Conservation (phyloP, 1,284 basidiomycete species). For the Cutaneotrichosporon dermatis region DNA sequence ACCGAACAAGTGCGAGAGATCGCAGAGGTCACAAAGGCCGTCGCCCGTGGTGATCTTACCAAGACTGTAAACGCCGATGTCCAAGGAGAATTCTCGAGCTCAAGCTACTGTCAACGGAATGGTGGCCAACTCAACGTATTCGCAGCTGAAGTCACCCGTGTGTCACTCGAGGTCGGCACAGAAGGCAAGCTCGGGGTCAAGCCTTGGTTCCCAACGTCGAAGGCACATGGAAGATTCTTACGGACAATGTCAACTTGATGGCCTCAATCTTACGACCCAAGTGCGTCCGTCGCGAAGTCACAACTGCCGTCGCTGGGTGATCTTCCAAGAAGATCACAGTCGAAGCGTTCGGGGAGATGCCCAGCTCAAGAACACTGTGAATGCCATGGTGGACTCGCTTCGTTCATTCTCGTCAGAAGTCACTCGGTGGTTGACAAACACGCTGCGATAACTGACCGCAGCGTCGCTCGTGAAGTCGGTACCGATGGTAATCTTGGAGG, state of each 20-base stretch:
- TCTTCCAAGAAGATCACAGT: conserved; percentile 85
- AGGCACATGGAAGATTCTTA: conserved; percentile 89
- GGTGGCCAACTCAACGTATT: conserved; percentile 53
- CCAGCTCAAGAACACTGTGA: conserved; percentile 63
- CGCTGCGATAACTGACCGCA: conserved; percentile 10
- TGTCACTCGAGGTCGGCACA: conserved; percentile 87
- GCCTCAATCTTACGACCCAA: conserved; percentile 82
- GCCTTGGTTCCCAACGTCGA: conserved; percentile 80
- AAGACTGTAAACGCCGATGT: conserved; percentile 92
- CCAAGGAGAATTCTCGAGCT: conserved; percentile 95
- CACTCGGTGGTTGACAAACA: conserved; percentile 55
- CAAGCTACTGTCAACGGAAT: conserved; percentile 59
- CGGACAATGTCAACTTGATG: conserved; percentile 82
- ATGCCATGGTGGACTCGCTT: conserved; percentile 47
- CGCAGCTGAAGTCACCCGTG: conserved; percentile 65
- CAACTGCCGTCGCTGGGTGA: conserved; percentile 97
- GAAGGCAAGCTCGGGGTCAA: conserved; percentile 96
- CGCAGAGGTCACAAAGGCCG: conserved; percentile 93
- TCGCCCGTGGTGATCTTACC: conserved; percentile 84
- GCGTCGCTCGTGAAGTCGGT: conserved; percentile 82
- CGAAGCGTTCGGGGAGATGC: conserved; percentile 96
- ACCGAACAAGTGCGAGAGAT: conserved; percentile 97
- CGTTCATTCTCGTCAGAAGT: conserved; percentile 60
- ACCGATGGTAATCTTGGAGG: conserved; percentile 94
- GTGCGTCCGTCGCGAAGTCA: conserved; percentile 98